Base-by-base conservation (phyloP, 257 asterid genomes). In the Solanum boliviense region DNA sequence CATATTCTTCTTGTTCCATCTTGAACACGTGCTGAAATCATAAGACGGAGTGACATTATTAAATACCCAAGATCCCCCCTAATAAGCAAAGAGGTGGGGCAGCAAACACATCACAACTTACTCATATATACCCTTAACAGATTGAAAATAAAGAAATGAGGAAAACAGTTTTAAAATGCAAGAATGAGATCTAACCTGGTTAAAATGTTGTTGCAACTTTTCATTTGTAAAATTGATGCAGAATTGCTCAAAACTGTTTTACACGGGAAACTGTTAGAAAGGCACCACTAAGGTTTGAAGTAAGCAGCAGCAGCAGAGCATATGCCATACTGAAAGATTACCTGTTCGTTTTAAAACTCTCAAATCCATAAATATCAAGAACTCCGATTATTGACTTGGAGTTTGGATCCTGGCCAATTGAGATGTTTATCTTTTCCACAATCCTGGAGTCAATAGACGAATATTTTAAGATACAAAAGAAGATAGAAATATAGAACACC, bases 1-100 rank as follows among this genome's bases (percentile, higher is more conserved):
- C 99, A 88, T 97, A 97, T 88, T 97, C 99, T 89, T 97, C 99
- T 93, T 97, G 99, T 89, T 97, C 99, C 99, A 95, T 95, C 93
- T 97, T 97, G 90, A 97, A 97, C 34, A 97, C 99, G 90, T 97
- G 99, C 99, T 97, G 98, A 88, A 93, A 90, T 78, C 75, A 88
- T 60, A 84, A 89, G 89, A 73, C 21, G 20, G 44, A 29, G 62
- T 48, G 25, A 48, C 29, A 82, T 82, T 76, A 76, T 36, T 81
- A 46, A 16, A 81, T 31, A 79, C 25, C 27, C 41, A 18, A 48
- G 70, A 48, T 6, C 15, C 9, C 86, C 31, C 68, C 16, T 5
- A 36, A 48, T 29, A 29, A 48, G 70, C 86, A 46, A 82, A 48
- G 67, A 82, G 85, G 29, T 82, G 20, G 41, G 15, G 21, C 29